Percentiles rank a stretch among this genome's conserved stretches.
These are phyloP conservation scores for Caryopteris hybrid DNA, from an alignment of 305 asterid species.

Conservation along the genomic window DNA sequence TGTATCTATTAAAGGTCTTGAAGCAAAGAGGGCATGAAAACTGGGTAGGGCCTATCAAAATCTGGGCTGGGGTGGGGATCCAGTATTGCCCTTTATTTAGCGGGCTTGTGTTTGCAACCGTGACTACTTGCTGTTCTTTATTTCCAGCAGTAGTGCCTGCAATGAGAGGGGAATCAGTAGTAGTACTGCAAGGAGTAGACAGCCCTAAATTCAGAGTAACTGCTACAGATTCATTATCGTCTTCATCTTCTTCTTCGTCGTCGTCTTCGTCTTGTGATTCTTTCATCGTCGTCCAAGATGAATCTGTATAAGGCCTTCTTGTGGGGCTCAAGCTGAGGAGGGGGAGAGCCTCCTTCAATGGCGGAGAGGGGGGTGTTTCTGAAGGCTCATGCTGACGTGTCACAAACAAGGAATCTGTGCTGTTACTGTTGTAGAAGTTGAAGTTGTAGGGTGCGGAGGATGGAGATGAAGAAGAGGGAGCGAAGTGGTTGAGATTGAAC, in stretches of 20 bases:
- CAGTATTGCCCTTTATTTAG: slow-evolving; percentile 84
- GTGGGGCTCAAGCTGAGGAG: slow-evolving; percentile 63
- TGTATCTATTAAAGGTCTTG: slow-evolving; percentile 88
- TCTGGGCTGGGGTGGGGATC: slow-evolving; percentile 94
- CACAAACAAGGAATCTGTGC: too few species aligned
- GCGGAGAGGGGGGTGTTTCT: slow-evolving; percentile 53
- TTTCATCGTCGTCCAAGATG: too few species aligned
- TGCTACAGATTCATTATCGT: background rate
- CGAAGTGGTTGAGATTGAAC: slow-evolving; percentile 37
- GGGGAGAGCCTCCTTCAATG: slow-evolving; percentile 69
- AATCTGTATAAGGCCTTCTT: slow-evolving; percentile 8
- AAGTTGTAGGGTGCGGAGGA: slow-evolving; percentile 21
- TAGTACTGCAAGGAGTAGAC: slow-evolving; percentile 21
- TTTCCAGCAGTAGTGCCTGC: background rate
- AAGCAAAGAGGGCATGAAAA: slow-evolving; percentile 94
- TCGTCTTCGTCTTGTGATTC: slow-evolving; percentile 16
- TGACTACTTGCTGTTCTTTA: slow-evolving; percentile 18
- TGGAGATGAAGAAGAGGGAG: slow-evolving; percentile 26
- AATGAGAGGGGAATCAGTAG: slow-evolving; percentile 26
- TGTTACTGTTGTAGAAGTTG: slow-evolving; percentile 17
- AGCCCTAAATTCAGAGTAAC: slow-evolving; percentile 63
- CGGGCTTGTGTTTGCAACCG: slow-evolving; percentile 39
- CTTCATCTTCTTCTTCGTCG: background rate
- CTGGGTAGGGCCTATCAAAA: slow-evolving; percentile 84
- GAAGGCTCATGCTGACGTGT: too few species aligned